Evolutionary conservation across 139 green algal species (phyloP), one percentile per base, ranked within the genome.

Genomic region (Edaphochlamys debaryana): DNA sequence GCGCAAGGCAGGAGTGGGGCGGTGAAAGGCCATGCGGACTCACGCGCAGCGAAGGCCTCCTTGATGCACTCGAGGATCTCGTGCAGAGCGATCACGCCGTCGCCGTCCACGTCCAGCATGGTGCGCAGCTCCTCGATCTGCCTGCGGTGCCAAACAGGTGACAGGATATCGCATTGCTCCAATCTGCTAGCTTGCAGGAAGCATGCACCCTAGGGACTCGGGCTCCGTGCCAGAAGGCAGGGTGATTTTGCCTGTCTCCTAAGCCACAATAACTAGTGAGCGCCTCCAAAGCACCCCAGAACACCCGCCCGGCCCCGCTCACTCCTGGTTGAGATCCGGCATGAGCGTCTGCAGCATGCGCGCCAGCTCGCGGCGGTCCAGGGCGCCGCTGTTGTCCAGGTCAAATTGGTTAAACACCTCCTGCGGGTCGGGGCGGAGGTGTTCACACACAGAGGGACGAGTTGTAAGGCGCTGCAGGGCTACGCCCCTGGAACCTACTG

Each of bases 51-150:
- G 58, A 77, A 88, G 1, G 87, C 87, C 79, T 90, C 87, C 66
- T 88, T 86, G 70, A 90, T 90, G 48, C 77, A 67, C 0, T 60
- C 69, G 37, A 90, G 45, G 63, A 91, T 68, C 45, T 87, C 88
- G 0, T 74, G 30, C 32, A 87, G 67, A 1, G 82, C 85, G 29
- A 90, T 84, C 30, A 86, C 67, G 45, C 79, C 88, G 17, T 91
- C 82, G 13, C 79, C 82, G 60, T 88, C 73, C 32, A 73, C 75
- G 63, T 93, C 90, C 56, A 95, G 79, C 82, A 93, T 89, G 56
- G 67, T 85, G 0, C 88, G 86, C 69, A 95, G 82, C 73, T 94
- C 89, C 86, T 96, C 91, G 45, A 95, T 90, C 80, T 96, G 89
- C 50, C 82, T 88, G 52, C 67, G 69, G 41, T 36, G 25, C 11